Percentiles rank a stretch among this genome's conserved stretches.
These are phyloP conservation scores for Aurantiochytrium sp. DNA, from an alignment of 108 stramenopile species.

Conservation along the genomic window DNA sequence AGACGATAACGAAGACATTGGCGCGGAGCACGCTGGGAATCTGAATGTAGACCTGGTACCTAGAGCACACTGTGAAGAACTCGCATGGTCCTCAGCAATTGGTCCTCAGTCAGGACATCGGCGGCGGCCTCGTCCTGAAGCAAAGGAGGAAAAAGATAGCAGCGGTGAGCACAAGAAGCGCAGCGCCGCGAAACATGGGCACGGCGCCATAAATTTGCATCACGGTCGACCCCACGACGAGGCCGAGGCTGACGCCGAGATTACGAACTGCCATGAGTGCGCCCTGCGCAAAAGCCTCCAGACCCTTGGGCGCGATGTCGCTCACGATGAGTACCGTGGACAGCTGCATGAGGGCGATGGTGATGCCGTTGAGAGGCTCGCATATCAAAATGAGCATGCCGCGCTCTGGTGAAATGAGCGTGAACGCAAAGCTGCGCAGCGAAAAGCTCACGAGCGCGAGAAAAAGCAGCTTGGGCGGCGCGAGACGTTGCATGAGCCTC, in stretches of 20 bases:
- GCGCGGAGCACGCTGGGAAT: too few relatives aligned
- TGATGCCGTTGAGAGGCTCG: conserved; percentile 32
- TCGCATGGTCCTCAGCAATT: too few relatives aligned
- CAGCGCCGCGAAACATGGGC: background rate
- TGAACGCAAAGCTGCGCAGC: background rate
- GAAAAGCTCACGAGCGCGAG: background rate
- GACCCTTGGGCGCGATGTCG: background rate
- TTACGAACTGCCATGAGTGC: background rate
- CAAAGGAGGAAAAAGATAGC: too few relatives aligned
- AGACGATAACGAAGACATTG: too few relatives aligned
- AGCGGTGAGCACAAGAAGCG: background rate
- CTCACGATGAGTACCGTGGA: background rate
- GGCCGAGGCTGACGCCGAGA: background rate
- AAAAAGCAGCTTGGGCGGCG: background rate
- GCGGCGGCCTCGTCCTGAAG: too few relatives aligned
- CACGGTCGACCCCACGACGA: background rate
- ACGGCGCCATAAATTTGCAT: background rate
- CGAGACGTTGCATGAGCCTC: background rate
- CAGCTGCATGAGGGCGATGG: background rate
- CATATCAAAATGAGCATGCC: background rate
- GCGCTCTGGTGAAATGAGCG: background rate
- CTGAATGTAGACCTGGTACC: too few relatives aligned
- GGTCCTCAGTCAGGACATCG: too few relatives aligned
- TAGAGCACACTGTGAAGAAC: too few relatives aligned
- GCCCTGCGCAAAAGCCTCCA: conserved; percentile 7